phyloP scores from a whole-genome alignment of 2,329 filamentous ascomycete genomes.

The Verticillium longisporum region DNA sequence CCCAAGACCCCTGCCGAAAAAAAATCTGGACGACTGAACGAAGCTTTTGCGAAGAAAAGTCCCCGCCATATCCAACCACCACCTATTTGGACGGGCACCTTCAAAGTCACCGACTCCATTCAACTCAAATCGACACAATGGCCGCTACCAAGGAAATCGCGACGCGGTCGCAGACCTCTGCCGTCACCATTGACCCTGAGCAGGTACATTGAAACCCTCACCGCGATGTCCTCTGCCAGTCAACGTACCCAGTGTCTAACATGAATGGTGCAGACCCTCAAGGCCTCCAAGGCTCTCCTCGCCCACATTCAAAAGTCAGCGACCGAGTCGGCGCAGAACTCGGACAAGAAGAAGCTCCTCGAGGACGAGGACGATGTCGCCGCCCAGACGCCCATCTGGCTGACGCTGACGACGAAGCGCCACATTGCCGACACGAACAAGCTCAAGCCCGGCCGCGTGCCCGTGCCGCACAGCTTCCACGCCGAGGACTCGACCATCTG shows the following conservation, averaged over 20 bases:
- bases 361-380: constrained; percentile 33
- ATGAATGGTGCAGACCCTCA: constrained; percentile 39
- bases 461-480: constrained; percentile 70
- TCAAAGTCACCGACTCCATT: not conserved
- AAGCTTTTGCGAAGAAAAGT: constrained; percentile 6
- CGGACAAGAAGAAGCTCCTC: constrained; percentile 48
- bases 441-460: constrained; percentile 78
- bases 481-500: constrained; percentile 66
- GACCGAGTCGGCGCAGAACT: constrained; percentile 25
- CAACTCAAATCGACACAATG: constrained; percentile 20
- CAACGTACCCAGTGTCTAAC: too few species aligned
- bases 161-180: constrained; percentile 17
- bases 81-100: not conserved
- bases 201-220: constrained; percentile 22
- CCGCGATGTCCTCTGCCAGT: not conserved
- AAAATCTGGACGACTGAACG: constrained; percentile 10
- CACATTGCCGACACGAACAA: constrained; percentile 65
- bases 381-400: constrained; percentile 50
- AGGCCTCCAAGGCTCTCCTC: constrained; percentile 57
- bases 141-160: constrained; percentile 33
- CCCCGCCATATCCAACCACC: constrained; percentile 5
- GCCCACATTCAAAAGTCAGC: constrained; percentile 53
- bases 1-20: constrained; percentile 2
- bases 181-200: constrained; percentile 30
- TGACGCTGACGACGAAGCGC: constrained; percentile 58